Evolutionary conservation across 2,329 filamentous ascomycete genomes (phyloP).

Genomic region (Epichloe bromicola): DNA sequence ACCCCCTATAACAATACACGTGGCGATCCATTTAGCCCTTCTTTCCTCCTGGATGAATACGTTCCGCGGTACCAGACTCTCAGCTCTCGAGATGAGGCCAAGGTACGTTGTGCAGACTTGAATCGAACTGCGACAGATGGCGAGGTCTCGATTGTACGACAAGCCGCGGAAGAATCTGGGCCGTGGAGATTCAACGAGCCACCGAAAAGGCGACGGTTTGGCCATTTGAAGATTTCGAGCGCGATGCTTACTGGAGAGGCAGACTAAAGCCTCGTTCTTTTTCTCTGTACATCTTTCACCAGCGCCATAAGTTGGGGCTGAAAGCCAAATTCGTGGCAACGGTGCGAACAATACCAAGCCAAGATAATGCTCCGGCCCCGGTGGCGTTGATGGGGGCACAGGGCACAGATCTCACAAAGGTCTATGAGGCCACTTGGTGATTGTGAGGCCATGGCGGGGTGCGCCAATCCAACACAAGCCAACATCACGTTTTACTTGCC

Average conservation of each 20-base stretch:
- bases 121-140: slow-evolving; percentile 47
- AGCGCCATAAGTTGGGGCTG: neutral
- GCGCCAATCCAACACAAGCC: neutral
- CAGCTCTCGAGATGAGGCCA: slow-evolving; percentile 52
- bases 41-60: slow-evolving; percentile 64
- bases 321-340: neutral
- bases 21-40: slow-evolving; percentile 30
- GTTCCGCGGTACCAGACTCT: slow-evolving; percentile 59
- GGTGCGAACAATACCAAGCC: slow-evolving; percentile 1
- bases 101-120: slow-evolving; percentile 61
- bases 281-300: neutral
- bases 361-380: neutral
- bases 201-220: slow-evolving; percentile 37
- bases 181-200: slow-evolving; percentile 69
- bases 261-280: no score
- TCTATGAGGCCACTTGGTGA: neutral
- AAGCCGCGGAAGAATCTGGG: slow-evolving; percentile 56
- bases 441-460: neutral
- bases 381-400: neutral
- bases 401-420: slow-evolving; percentile 3
- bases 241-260: neutral
- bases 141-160: slow-evolving; percentile 53
- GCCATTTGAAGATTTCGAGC: slow-evolving; percentile 18
- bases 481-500: no score
- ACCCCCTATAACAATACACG: neutral